phyloP scores from a whole-genome alignment of 2,329 filamentous ascomycete species.

The Colletotrichum camelliae region DNA sequence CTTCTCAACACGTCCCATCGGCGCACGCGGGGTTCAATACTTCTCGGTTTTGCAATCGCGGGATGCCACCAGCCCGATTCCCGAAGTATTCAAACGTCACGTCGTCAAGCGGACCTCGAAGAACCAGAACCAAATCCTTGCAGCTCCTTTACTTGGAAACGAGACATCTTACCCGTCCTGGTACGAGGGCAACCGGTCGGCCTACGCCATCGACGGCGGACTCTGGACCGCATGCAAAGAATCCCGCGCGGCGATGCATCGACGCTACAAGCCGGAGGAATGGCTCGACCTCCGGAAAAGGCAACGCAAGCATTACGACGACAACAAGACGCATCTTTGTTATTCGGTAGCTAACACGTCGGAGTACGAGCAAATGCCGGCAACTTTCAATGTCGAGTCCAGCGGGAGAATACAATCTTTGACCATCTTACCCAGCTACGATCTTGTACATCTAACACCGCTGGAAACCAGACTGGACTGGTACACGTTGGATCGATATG shows the following conservation, averaged over 20 bases:
- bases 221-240: background rate
- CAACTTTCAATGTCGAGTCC: background rate
- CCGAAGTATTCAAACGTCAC: background rate
- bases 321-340: fast-evolving
- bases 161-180: background rate
- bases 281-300: background rate
- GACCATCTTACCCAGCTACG: background rate
- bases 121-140: background rate
- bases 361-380: background rate
- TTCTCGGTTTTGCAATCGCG: background rate
- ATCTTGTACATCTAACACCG: background rate
- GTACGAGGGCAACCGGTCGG: background rate
- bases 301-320: background rate
- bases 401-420: background rate
- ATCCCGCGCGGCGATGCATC: background rate
- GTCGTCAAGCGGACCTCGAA: background rate
- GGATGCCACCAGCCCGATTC: fast-evolving
- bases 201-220: background rate
- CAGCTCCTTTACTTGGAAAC: background rate
- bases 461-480: fast-evolving
- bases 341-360: fast-evolving
- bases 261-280: background rate
- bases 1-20: background rate
- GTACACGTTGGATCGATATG: fast-evolving
- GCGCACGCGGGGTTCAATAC: background rate